Percentiles rank a stretch among this genome's conserved stretches.
Conservation (phyloP, 352 stramenopile species). For the Pythium aquatile region DNA sequence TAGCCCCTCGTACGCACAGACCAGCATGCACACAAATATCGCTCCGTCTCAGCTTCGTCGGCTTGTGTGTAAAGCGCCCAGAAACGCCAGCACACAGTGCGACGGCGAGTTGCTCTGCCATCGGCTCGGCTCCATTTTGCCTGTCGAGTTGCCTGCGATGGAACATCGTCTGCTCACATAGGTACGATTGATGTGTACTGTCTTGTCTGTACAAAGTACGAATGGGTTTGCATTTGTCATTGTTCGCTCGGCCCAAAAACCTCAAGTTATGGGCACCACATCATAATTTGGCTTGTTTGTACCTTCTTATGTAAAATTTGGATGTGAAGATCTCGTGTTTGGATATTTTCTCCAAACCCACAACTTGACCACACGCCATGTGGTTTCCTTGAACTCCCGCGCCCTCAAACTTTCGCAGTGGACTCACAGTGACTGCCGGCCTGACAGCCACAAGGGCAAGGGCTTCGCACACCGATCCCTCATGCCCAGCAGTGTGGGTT, state of each 20-base stretch:
- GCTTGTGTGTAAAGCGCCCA: conserved; percentile 37
- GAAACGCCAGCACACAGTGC: conserved; percentile 36
- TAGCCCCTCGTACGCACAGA: conserved; percentile 46
- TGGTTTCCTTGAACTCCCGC: too few relatives aligned
- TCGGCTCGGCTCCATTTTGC: conserved; percentile 2
- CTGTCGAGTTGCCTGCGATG: conserved; percentile 3
- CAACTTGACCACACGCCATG: too few relatives aligned
- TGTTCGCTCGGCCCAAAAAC: conserved; percentile 5
- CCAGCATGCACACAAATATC: conserved; percentile 34
- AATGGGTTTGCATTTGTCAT: conserved; percentile 9
- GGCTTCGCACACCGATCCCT: too few relatives aligned
- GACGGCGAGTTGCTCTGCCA: neutral
- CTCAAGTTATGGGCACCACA: too few relatives aligned
- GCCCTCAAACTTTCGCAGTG: too few relatives aligned
- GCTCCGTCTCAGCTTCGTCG: conserved; percentile 21
- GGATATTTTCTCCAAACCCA: too few relatives aligned
- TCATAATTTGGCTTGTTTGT: too few relatives aligned
- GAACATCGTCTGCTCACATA: neutral
- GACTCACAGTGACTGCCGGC: too few relatives aligned
- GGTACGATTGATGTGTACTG: conserved; percentile 2
- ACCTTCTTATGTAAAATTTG: too few relatives aligned
- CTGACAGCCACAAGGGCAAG: too few relatives aligned
- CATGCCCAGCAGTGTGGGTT: too few relatives aligned
- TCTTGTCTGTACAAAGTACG: conserved; percentile 8
- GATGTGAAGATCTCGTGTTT: too few relatives aligned